Conservation (phyloP, 2,329 filamentous ascomycete genomes). For the Trichoderma brevicompactum region DNA sequence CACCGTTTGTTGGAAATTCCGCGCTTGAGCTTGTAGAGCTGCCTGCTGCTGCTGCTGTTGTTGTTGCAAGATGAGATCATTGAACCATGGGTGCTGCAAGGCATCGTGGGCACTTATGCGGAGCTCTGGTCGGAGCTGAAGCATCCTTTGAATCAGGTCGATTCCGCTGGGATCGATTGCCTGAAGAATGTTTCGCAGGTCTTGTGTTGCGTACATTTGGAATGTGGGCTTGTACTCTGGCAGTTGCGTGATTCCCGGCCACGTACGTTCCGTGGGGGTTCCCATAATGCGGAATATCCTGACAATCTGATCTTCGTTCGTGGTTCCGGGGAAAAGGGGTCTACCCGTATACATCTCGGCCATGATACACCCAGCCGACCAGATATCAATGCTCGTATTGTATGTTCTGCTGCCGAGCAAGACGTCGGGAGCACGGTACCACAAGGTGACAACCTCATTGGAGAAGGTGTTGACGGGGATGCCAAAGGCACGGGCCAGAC, state of each 20-base stretch:
- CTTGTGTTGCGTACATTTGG: constrained; percentile 91
- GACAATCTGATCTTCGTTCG: constrained; percentile 95
- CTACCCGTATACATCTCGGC: constrained; percentile 98
- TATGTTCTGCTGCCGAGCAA: constrained; percentile 92
- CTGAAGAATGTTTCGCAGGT: constrained; percentile 82
- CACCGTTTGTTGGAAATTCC: constrained; percentile 46
- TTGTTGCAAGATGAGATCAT: constrained; percentile 66
- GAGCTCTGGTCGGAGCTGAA: constrained; percentile 90
- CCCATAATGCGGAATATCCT: constrained; percentile 99
- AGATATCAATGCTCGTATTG: constrained; percentile 99
- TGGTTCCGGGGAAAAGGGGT: constrained; percentile 94
- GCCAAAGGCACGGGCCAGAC: constrained; percentile 89
- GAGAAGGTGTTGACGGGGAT: constrained; percentile 98
- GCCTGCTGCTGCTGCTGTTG: constrained; percentile 47
- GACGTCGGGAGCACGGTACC: constrained; percentile 97
- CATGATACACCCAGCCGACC: constrained; percentile 99
- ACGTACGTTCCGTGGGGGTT: constrained; percentile 91
- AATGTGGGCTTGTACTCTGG: constrained; percentile 98
- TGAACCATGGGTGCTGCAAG: constrained; percentile 91
- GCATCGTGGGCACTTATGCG: constrained; percentile 87
- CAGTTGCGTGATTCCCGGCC: constrained; percentile 92
- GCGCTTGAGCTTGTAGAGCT: constrained; percentile 49
- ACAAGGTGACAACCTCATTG: constrained; percentile 95
- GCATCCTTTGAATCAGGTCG: constrained; percentile 85
- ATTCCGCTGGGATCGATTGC: constrained; percentile 88